A percentile compares a stretch with the other conserved stretches of the same genome.
phyloP scores from a whole-genome alignment of 352 stramenopile genomes.

The Chrysophaeum taylorii region DNA sequence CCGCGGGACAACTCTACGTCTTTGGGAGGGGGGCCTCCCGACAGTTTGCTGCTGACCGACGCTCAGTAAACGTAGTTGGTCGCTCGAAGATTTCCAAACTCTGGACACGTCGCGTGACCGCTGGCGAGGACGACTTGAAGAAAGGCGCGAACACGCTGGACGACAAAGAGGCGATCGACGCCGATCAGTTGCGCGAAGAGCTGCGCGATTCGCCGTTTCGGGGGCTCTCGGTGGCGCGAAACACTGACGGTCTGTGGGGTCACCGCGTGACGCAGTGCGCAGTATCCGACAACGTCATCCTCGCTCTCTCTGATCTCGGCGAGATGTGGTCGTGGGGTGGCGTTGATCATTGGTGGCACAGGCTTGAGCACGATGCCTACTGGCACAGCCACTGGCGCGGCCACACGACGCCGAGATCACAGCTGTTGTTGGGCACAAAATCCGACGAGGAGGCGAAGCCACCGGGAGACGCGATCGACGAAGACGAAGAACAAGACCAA shows the following conservation, averaged over 20 bases:
- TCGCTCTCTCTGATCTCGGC: constrained; percentile 61
- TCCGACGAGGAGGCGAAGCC: constrained; percentile 32
- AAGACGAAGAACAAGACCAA: constrained; percentile 31
- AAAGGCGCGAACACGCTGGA: constrained; percentile 22
- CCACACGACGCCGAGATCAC: constrained; percentile 37
- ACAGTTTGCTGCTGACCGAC: constrained; percentile 60
- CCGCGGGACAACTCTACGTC: constrained; percentile 78
- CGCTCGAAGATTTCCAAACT: constrained; percentile 32
- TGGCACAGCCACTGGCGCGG: constrained; percentile 43
- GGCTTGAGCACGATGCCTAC: constrained; percentile 36
- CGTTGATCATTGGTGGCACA: constrained; percentile 50
- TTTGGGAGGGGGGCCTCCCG: constrained; percentile 58
- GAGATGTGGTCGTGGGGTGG: constrained; percentile 77
- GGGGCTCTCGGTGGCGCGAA: constrained; percentile 60
- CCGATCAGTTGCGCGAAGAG: constrained; percentile 5
- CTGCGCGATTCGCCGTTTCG: constrained; percentile 31
- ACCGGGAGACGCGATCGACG: constrained; percentile 18
- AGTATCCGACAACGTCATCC: constrained; percentile 67
- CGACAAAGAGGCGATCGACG: constrained; percentile 17
- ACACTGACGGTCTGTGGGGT: constrained; percentile 76
- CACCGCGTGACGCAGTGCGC: constrained; percentile 58
- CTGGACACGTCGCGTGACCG: constrained; percentile 36
- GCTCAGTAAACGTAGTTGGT: no score
- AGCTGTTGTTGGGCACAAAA: constrained; percentile 34
- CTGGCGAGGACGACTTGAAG: constrained; percentile 16